Evolutionary conservation across 2,329 filamentous ascomycete genomes (phyloP).

Genomic region (Fusarium beomiforme): DNA sequence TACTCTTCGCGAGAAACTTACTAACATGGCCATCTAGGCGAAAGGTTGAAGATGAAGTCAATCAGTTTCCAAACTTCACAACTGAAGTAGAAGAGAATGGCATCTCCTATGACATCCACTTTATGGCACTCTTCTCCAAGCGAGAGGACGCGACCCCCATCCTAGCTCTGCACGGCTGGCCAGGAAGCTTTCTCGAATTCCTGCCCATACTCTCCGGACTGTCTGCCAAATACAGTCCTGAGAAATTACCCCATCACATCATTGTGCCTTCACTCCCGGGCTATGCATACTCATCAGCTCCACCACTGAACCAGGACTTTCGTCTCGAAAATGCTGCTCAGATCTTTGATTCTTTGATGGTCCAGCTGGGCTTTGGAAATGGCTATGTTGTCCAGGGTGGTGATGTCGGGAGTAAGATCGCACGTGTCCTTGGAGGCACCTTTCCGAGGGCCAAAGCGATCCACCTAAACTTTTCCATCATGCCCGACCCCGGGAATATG

Average conservation of each 20-base stretch:
- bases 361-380: not conserved
- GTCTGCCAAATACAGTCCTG: not conserved
- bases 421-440: not conserved
- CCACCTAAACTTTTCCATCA: not conserved
- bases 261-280: not conserved
- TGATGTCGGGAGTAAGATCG: not conserved
- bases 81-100: not conserved
- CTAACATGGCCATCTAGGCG: not conserved
- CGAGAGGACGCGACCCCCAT: not conserved
- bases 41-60: not conserved
- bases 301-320: not conserved
- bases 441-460: not conserved
- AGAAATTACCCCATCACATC: not conserved
- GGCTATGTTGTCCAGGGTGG: not conserved
- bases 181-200: not conserved
- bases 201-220: not conserved
- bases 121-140: not conserved
- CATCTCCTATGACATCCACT: not conserved
- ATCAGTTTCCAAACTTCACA: not conserved
- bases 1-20: not conserved
- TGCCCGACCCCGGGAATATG: not conserved
- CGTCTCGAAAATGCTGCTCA: not conserved
- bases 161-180: not conserved
- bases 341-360: rapidly evolving
- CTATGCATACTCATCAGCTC: not conserved